A percentile compares a stretch with the other conserved stretches of the same genome.
Evolutionary conservation across 495 filamentous ascomycete genomes (phyloP).

Genomic region (Aspergillus homomorphus): DNA sequence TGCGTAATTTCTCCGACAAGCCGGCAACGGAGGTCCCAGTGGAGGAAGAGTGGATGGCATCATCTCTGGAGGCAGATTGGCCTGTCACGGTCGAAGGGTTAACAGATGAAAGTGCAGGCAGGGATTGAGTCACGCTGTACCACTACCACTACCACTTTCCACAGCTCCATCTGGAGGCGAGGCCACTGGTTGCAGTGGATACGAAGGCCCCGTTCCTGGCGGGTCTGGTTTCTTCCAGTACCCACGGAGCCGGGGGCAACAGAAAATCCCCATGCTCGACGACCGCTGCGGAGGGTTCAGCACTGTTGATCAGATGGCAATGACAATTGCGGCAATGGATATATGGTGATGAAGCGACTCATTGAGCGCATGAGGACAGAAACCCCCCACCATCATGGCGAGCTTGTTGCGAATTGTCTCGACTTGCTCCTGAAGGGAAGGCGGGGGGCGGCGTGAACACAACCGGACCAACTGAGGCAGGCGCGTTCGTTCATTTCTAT

Average conservation of each 20-base stretch:
- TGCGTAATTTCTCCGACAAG: conserved; percentile 34
- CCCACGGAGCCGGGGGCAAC: conserved; percentile 8
- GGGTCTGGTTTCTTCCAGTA: conserved; percentile 10
- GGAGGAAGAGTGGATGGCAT: conserved; percentile 4
- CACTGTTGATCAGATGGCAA: neutral
- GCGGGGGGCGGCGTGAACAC: neutral
- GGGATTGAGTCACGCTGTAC: neutral
- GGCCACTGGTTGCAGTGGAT: conserved; percentile 10
- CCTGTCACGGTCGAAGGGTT: conserved; percentile 11
- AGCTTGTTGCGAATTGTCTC: neutral
- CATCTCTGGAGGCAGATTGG: conserved; percentile 10
- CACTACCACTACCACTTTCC: conserved; percentile 13
- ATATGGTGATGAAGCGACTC: neutral
- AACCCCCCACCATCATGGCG: neutral
- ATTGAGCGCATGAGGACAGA: neutral
- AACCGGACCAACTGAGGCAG: neutral
- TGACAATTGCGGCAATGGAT: neutral
- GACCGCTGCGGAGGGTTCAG: neutral
- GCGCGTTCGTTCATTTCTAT: neutral
- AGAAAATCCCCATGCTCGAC: neutral
- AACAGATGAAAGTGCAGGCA: neutral
- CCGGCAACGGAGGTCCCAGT: conserved; percentile 14
- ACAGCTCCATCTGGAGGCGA: conserved; percentile 6
- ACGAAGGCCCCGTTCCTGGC: conserved; percentile 5
- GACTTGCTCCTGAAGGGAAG: neutral